A percentile compares a stretch with the other conserved stretches of the same genome.
Conservation (phyloP, 441 rosid genomes). For the Eutrema salsugineum region DNA sequence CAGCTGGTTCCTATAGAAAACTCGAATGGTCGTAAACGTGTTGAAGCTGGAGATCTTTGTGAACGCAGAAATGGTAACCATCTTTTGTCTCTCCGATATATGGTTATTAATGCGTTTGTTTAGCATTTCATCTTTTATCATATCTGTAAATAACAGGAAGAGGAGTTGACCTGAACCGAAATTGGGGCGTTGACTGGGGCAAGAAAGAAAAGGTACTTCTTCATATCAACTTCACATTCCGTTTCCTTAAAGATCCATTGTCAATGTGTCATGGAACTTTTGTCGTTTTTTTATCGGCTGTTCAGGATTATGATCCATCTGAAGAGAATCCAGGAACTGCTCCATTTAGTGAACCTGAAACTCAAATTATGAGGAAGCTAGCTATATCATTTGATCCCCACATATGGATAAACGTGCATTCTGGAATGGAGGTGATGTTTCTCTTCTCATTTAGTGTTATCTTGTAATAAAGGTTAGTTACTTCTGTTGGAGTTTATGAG, state of each 20-base stretch:
- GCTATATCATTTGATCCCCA: slow-evolving; percentile 94
- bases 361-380: slow-evolving; percentile 90
- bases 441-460: slow-evolving; percentile 7
- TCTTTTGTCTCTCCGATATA: not conserved
- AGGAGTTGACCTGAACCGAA: slow-evolving; percentile 97
- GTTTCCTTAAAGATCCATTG: not conserved
- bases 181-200: slow-evolving; percentile 99
- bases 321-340: slow-evolving; percentile 98
- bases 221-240: not conserved
- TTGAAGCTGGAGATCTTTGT: slow-evolving; percentile 85
- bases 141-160: slow-evolving; percentile 53
- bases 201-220: slow-evolving; percentile 84
- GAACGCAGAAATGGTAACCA: slow-evolving; percentile 81
- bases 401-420: slow-evolving; percentile 93
- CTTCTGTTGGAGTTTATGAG: not conserved
- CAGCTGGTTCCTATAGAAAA: slow-evolving; percentile 93
- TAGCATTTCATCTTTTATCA: not conserved
- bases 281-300: slow-evolving; percentile 14
- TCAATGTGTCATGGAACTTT: not conserved
- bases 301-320: slow-evolving; percentile 93
- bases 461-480: not conserved
- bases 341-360: slow-evolving; percentile 96
- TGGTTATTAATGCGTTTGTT: not conserved
- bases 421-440: slow-evolving; percentile 89
- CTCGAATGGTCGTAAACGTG: slow-evolving; percentile 79